Evolutionary conservation across 73 alveolate genomes (phyloP), one percentile per base, ranked within the genome.

Genomic region (Effrenium voratum): DNA sequence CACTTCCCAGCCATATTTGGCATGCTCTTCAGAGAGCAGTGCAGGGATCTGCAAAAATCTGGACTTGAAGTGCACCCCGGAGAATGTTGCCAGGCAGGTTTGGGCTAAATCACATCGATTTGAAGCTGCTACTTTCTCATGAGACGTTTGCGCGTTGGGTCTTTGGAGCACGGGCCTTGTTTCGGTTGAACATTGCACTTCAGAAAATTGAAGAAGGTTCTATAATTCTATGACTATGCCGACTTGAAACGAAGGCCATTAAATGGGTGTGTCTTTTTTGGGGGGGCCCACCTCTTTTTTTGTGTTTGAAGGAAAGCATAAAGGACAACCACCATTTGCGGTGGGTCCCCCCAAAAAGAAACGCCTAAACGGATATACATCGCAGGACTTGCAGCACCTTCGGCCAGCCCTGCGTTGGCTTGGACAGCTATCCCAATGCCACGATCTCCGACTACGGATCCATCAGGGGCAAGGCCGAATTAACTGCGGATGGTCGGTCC

Each of bases 1-100:
- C 80, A 95, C 99, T 43, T 99, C 99, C 98, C 99, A 98, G 97
- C 99, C 99, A 95, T 99, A 99, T 98, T 93, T 99, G 82, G 99
- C 99, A 45, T 97, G 98, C 79, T 95, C 99, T 99, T 92, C 84
- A n/a, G 98, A 76, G 32, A 90, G 87, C 40, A 70, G 85, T 47
- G 99, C 80, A 34, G 98, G 93, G 36, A 59, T 91, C 55, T 92
- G 98, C 66, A 59, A 63, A 34, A 83, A 52, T 52, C 92, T 79
- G 81, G 98, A 92, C 76, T 73, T 92, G 38, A 70, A 80, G 63
- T 99, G 99, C 99, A 90, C 93, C 63, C 95, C 99, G 45, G 98
- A 99, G 99, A 99, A 99, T 98, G 52, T 92, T 34, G 98, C 98
- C 46, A 79, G 92, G 92, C n/a, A n/a, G n/a, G n/a, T n/a, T n/a